Conservation (phyloP, 768 basidiomycete genomes). For the Amanita fuliginea region DNA sequence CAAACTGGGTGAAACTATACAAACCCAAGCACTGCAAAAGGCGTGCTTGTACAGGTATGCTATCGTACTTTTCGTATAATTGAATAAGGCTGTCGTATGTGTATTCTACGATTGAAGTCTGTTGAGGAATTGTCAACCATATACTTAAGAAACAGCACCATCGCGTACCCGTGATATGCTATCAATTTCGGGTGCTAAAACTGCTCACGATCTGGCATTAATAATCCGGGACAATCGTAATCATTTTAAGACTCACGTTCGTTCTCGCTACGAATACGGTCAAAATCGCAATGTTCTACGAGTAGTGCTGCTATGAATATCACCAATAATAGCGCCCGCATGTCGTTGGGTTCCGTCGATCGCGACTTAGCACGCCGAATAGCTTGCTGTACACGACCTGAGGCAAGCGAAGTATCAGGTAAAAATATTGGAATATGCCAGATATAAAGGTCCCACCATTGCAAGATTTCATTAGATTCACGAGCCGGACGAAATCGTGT, state of each 20-base stretch:
- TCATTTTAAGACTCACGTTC: slow-evolving; percentile 32
- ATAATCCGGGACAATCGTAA: neutral
- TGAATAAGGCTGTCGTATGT: slow-evolving; percentile 65
- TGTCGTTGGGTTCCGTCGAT: slow-evolving; percentile 35
- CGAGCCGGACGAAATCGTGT: slow-evolving; percentile 69
- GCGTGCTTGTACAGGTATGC: slow-evolving; percentile 51
- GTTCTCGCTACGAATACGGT: slow-evolving; percentile 54
- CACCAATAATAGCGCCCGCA: slow-evolving; percentile 51
- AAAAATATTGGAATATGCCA: neutral
- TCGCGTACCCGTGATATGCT: slow-evolving; percentile 40
- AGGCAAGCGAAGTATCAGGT: slow-evolving; percentile 3
- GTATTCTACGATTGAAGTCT: slow-evolving; percentile 74
- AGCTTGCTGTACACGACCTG: slow-evolving; percentile 55
- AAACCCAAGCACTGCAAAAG: slow-evolving; percentile 80
- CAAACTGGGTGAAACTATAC: slow-evolving; percentile 9
- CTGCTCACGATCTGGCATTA: slow-evolving; percentile 19
- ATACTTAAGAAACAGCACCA: neutral
- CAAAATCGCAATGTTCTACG: slow-evolving; percentile 85
- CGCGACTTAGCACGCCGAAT: slow-evolving; percentile 31
- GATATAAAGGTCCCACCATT: slow-evolving; percentile 41
- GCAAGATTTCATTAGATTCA: slow-evolving; percentile 77
- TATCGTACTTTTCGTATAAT: slow-evolving; percentile 58
- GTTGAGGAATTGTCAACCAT: neutral
- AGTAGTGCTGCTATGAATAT: slow-evolving; percentile 80
- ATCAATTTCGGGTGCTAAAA: slow-evolving; percentile 44